These are phyloP conservation scores for Leccinellum albellum DNA, from an alignment of 768 basidiomycete species.

Conservation along the genomic window DNA sequence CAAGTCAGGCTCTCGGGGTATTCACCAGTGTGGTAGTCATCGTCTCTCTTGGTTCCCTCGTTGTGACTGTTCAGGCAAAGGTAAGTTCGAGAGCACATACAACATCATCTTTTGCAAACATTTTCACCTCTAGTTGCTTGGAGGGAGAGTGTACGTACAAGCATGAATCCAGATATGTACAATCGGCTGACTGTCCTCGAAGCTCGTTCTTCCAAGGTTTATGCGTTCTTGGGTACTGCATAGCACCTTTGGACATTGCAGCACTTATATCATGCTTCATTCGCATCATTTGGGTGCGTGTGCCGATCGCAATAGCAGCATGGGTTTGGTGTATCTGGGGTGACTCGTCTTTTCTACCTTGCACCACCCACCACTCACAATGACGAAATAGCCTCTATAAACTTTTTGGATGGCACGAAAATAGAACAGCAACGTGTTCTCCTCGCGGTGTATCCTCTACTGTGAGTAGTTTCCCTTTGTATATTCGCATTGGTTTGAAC, in stretches of 20 bases:
- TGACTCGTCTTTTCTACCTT: conserved; percentile 29
- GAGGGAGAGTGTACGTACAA: conserved; percentile 72
- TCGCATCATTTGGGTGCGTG: conserved; percentile 78
- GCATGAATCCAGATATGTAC: neutral
- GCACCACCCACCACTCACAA: neutral
- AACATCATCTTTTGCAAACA: neutral
- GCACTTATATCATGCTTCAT: conserved; percentile 86
- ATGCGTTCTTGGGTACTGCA: conserved; percentile 92
- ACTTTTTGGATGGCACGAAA: conserved; percentile 93
- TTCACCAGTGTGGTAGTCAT: conserved; percentile 95
- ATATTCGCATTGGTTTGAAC: neutral
- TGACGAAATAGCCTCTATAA: conserved; percentile 68
- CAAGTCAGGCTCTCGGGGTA: conserved; percentile 76
- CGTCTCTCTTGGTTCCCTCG: conserved; percentile 83
- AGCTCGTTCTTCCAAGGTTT: conserved; percentile 96
- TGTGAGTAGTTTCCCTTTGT: conserved; percentile 48
- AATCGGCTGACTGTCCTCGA: conserved; percentile 4
- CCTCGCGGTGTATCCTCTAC: conserved; percentile 92
- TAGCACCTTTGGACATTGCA: conserved; percentile 89
- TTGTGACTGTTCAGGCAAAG: conserved; percentile 96
- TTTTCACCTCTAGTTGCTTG: conserved; percentile 53
- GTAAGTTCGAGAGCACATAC: conserved; percentile 34
- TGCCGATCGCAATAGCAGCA: conserved; percentile 78
- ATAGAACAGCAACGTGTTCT: conserved; percentile 87
- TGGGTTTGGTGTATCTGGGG: conserved; percentile 99